phyloP scores from a whole-genome alignment of 2,329 filamentous ascomycete genomes.

The Colletotrichum ledebouriae region DNA sequence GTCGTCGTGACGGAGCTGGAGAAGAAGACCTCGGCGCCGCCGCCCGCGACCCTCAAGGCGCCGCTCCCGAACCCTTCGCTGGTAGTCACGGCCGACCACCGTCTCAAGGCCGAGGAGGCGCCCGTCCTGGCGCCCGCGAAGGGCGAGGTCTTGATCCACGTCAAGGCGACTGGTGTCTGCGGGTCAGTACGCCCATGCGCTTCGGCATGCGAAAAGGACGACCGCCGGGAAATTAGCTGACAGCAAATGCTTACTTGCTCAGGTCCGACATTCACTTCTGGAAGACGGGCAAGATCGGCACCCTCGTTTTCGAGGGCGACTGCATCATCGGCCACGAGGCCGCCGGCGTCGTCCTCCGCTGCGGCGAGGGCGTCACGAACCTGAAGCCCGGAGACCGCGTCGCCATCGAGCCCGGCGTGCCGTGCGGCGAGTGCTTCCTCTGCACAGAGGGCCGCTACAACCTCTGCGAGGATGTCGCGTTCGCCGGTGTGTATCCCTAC shows the following conservation, averaged over 20 bases:
- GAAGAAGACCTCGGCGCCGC: not conserved
- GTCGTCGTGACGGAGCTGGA: slow-evolving; percentile 21
- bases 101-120: slow-evolving; percentile 67
- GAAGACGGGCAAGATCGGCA: slow-evolving; percentile 74
- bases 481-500: slow-evolving; percentile 73
- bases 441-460: slow-evolving; percentile 73
- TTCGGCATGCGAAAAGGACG: no score
- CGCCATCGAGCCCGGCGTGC: slow-evolving; percentile 75
- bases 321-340: slow-evolving; percentile 77
- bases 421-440: slow-evolving; percentile 71
- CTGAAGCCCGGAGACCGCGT: slow-evolving; percentile 73
- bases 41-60: slow-evolving; percentile 44
- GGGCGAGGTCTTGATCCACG: slow-evolving; percentile 70
- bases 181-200: slow-evolving; percentile 57
- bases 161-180: slow-evolving; percentile 75
- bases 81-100: slow-evolving; percentile 72
- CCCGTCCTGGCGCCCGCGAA: slow-evolving; percentile 66
- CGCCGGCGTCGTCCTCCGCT: slow-evolving; percentile 70
- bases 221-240: slow-evolving; percentile 8
- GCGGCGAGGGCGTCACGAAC: slow-evolving; percentile 66
- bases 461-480: slow-evolving; percentile 72
- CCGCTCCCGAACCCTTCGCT: slow-evolving; percentile 65
- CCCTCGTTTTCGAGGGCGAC: slow-evolving; percentile 71
- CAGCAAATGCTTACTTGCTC: not conserved
- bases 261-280: slow-evolving; percentile 79